Evolutionary conservation across 495 filamentous ascomycete species (phyloP), one percentile per base, ranked within the genome.

Genomic region (Trichoderma reesei): DNA sequence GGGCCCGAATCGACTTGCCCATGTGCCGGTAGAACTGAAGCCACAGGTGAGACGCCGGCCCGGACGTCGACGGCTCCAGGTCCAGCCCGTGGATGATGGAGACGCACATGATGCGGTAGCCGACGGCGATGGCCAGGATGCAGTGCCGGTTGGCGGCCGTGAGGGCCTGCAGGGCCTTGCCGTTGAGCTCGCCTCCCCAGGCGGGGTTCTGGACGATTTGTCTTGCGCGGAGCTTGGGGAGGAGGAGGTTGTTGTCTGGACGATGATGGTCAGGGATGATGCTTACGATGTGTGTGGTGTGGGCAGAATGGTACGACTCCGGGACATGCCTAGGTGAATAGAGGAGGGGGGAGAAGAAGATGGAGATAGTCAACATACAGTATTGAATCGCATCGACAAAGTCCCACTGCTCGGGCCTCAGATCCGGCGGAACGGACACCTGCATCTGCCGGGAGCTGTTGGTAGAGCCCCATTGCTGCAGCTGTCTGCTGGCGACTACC

Each of bases 71-170:
- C 1, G 51, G 51, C 26, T 56, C 51, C 51, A 56, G 26, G 8
- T 31, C 26, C 13, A 56, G 51, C 20, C 26, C 26, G 51, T 56
- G 20, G 20, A 33, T 56, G 3, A 31, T 31, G 2, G 51, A 33
- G 20, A 56, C 51, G 16, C 26, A 56, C 51, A 56, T 56, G 51
- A 56, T 56, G 51, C 26, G 51, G 26, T 56, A 56, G 14, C 51
- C 51, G 5, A 56, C 51, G 1, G 51, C 51, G 7, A 56, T 56
- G 6, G 51, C 51, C 9, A 56, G 51, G 16, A 56, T 33, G 26
- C 51, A 56, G 31, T 56, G 51, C 1, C 51, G 51, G 31, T 56
- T 31, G 9, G 51, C 51, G 26, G 8, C 20, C 20, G 51, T 18
- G 51, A 56, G 51, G 16, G 51, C 7, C 20, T 56, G 51, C 7